These are phyloP conservation scores for Nothophoma quercina DNA, from an alignment of 2,329 filamentous ascomycete genomes.

Conservation along the genomic window DNA sequence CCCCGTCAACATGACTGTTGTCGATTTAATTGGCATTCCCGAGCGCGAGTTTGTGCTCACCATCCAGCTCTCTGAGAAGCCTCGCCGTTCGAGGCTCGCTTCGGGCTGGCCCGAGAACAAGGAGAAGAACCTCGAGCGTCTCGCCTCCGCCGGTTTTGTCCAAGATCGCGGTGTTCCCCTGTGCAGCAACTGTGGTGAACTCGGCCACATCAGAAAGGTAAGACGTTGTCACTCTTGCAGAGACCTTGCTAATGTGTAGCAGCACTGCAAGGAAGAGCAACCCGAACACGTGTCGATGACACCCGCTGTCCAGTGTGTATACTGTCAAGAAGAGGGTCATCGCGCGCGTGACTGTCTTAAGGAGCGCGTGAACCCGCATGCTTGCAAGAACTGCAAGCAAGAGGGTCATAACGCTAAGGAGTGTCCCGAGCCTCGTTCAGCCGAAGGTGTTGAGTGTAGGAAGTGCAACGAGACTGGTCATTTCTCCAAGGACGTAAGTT, in stretches of 20 bases:
- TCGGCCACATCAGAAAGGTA: conserved; percentile 66
- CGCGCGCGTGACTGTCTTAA: conserved; percentile 70
- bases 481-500: conserved; percentile 44
- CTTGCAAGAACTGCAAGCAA: conserved; percentile 73
- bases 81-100: conserved; percentile 61
- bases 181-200: conserved; percentile 69
- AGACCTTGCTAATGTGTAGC: conserved; percentile 10
- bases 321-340: conserved; percentile 70
- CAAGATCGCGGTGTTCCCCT: conserved; percentile 66
- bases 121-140: conserved; percentile 68
- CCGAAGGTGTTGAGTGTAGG: conserved; percentile 68
- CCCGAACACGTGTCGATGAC: conserved; percentile 54
- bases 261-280: conserved; percentile 67
- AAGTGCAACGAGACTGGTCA: conserved; percentile 65
- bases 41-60: conserved; percentile 70
- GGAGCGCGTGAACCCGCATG: conserved; percentile 66
- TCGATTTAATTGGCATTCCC: conserved; percentile 64
- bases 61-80: conserved; percentile 67
- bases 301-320: conserved; percentile 66
- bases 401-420: conserved; percentile 48
- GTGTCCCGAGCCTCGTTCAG: conserved; percentile 56
- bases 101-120: conserved; percentile 66
- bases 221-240: background rate
- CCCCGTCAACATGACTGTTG: conserved; percentile 56
- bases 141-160: conserved; percentile 71